Evolutionary conservation across 805 yeast species (phyloP), one percentile per base, ranked within the genome.

Genomic region (Teunomyces tritomae): DNA sequence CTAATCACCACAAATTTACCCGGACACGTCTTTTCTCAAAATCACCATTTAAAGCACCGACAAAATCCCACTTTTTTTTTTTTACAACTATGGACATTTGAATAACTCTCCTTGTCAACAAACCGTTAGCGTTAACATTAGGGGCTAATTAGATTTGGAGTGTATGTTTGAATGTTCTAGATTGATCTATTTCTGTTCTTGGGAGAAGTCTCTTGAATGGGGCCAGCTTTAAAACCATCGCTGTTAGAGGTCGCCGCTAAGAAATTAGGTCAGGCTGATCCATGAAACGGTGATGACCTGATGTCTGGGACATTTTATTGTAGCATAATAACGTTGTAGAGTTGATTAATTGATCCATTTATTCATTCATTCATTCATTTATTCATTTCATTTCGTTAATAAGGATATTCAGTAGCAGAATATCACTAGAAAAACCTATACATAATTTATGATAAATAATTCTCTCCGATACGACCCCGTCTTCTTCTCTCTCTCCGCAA

Each of bases 211-310:
- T 44, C 39, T 33, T 43, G 30, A 16, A 33, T 16, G 43, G 39
- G 47, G 46, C 69, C 94, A 84, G 82, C 89, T 84, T 86, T 88
- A 89, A 89, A 89, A 89, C 97, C 97, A 89, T 89, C 89, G 96
- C 91, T 82, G 88, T 85, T 84, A 68, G 90, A 89, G 96, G 96
- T 85, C 84, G 89, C 89, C 85, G 76, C 77, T 72, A 68, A 68
- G 60, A 63, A 58, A 49, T 59, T 57, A 65, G 76, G 77, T 39
- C 49, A 27, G 54, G 56, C 53, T 42, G 54, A 50, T 47, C 57
- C 58, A 55, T 55, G 58, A 55, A 55, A 55, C 47, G 54, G 58
- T 53, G 58, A 55, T 55, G 58, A 55, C 58, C 58, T 55, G 48
- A 50, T 45, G 58, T 20, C 51, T 55, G 58, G 58, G 51, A 55